Conservation (phyloP, 768 basidiomycete species). For the Fibroporia radiculosa region DNA sequence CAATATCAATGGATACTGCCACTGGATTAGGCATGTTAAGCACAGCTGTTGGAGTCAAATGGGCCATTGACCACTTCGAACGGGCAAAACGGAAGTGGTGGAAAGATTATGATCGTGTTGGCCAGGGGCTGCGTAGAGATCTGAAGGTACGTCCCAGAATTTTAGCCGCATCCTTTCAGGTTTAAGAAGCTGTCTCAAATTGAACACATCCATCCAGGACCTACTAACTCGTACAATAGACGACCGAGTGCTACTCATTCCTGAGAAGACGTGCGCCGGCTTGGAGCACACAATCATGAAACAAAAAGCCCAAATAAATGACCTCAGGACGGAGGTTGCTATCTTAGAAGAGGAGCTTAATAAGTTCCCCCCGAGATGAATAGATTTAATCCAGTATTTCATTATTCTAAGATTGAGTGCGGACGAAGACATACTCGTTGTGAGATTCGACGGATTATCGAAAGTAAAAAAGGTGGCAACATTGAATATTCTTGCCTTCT, state of each 20-base stretch:
- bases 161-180: too few relatives aligned
- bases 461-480: too few relatives aligned
- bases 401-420: too few relatives aligned
- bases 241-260: slow-evolving; percentile 44
- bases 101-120: slow-evolving; percentile 57
- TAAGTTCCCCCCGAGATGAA: neutral
- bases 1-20: slow-evolving; percentile 49
- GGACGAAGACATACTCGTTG: too few relatives aligned
- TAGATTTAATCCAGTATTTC: too few relatives aligned
- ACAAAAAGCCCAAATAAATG: slow-evolving; percentile 37
- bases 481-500: too few relatives aligned
- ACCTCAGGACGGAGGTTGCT: slow-evolving; percentile 35
- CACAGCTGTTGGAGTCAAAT: slow-evolving; percentile 43
- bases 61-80: slow-evolving; percentile 64
- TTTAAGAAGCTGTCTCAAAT: too few relatives aligned
- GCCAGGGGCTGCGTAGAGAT: slow-evolving; percentile 57
- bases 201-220: too few relatives aligned
- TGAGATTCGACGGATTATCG: too few relatives aligned
- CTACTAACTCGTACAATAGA: too few relatives aligned
- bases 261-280: slow-evolving; percentile 40
- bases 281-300: slow-evolving; percentile 33
- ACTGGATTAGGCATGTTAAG: slow-evolving; percentile 51
- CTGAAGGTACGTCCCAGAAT: slow-evolving; percentile 52
- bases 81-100: slow-evolving; percentile 59
- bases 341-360: slow-evolving; percentile 24